Conservation (phyloP, 164 flowering plant genomes). For the Liquidambar formosana region DNA sequence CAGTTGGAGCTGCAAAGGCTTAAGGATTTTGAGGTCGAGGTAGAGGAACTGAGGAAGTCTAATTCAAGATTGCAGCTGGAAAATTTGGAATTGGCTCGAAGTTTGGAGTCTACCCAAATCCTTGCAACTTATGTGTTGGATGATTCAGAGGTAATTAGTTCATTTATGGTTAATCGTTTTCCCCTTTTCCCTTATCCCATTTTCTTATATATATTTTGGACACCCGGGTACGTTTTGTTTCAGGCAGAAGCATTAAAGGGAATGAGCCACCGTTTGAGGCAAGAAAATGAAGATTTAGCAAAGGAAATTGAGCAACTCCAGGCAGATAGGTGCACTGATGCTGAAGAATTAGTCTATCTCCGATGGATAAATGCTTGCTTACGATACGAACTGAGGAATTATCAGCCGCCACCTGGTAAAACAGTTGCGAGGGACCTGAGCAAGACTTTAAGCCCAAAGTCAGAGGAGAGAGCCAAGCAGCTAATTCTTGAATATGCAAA, state of each 20-base stretch:
- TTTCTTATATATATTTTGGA: background rate
- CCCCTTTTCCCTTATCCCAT: background rate
- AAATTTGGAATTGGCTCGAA: slow-evolving; percentile 58
- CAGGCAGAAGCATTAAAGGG: slow-evolving; percentile 51
- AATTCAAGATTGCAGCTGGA: slow-evolving; percentile 60
- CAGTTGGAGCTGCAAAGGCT: slow-evolving; percentile 38
- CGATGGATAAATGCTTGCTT: slow-evolving; percentile 95
- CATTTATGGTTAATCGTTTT: background rate
- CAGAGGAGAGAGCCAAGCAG: slow-evolving; percentile 83
- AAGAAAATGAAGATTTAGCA: slow-evolving; percentile 53
- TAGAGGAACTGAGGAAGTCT: slow-evolving; percentile 40
- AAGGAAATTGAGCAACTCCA: slow-evolving; percentile 69
- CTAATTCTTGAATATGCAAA: slow-evolving; percentile 82
- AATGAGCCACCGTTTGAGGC: slow-evolving; percentile 32
- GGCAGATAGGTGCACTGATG: slow-evolving; percentile 63
- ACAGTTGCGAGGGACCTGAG: slow-evolving; percentile 82
- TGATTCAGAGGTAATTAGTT: slow-evolving; percentile 52
- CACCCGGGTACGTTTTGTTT: slow-evolving; percentile 8
- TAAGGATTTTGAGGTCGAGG: slow-evolving; percentile 51
- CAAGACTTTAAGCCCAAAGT: slow-evolving; percentile 70
- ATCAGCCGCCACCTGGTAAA: slow-evolving; percentile 61
- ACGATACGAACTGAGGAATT: slow-evolving; percentile 76
- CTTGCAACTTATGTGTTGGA: slow-evolving; percentile 56
- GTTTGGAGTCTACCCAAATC: slow-evolving; percentile 62
- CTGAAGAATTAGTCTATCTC: slow-evolving; percentile 87